Percentiles rank a stretch among this genome's conserved stretches.
Conservation (phyloP, 2,329 filamentous ascomycete species). For the Aspergillus sp. region DNA sequence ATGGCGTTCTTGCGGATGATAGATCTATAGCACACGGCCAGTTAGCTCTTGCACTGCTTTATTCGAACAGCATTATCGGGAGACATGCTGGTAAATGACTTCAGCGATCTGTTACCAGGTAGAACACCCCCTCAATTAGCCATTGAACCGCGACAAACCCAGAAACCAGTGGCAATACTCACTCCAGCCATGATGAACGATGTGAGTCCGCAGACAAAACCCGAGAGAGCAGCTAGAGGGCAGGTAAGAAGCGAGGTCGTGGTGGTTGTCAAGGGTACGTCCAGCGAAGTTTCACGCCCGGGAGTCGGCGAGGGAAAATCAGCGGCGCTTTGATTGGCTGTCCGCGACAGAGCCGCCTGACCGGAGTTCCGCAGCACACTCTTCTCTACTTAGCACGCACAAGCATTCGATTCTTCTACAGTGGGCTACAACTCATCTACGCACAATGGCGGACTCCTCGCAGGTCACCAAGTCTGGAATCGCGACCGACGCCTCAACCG, state of each 20-base stretch:
- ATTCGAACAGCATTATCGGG: conserved; percentile 12
- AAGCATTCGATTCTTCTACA: conserved; percentile 1
- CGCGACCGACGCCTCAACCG: conserved; percentile 66
- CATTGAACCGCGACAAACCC: conserved; percentile 25
- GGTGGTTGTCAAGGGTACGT: conserved; percentile 15
- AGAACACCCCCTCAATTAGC: conserved; percentile 23
- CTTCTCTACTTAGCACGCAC: too few species aligned
- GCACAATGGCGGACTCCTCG: conserved; percentile 49
- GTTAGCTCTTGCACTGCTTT: conserved; percentile 10
- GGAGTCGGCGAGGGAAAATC: conserved; percentile 33
- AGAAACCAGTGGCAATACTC: conserved; percentile 27
- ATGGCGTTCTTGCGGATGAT: conserved; percentile 80
- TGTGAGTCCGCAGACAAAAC: conserved; percentile 13
- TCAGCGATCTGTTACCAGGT: conserved; percentile 40
- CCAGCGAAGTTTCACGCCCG: conserved; percentile 24
- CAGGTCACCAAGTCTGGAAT: conserved; percentile 53
- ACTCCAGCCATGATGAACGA: conserved; percentile 54
- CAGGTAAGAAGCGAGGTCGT: conserved; percentile 1
- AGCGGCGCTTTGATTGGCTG: conserved; percentile 33
- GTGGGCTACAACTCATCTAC: conserved; percentile 6
- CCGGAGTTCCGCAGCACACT: conserved; percentile 16
- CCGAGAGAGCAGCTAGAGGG: conserved; percentile 15
- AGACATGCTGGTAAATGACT: conserved; percentile 56
- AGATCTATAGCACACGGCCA: conserved; percentile 49
- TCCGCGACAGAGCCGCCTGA: conserved; percentile 8